These are phyloP conservation scores for Marasmius tenuissimus DNA, from an alignment of 1,284 basidiomycete genomes.

Conservation along the genomic window DNA sequence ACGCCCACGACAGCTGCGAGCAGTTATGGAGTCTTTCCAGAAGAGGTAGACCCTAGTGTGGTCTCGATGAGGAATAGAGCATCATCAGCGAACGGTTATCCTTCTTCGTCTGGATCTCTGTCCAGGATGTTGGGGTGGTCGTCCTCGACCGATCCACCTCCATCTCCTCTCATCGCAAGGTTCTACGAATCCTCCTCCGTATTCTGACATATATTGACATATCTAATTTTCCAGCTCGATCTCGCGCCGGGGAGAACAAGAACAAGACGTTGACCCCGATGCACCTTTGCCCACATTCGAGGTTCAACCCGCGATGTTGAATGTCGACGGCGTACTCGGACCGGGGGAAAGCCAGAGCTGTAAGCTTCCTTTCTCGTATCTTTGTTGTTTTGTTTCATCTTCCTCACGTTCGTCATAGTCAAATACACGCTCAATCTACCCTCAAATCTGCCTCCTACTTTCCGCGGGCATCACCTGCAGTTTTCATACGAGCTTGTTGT, in stretches of 20 bases:
- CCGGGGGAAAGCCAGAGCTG: conserved; percentile 84
- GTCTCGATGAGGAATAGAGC: conserved; percentile 2
- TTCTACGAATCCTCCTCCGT: not conserved
- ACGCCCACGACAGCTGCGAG: not conserved
- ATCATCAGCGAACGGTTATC: conserved; percentile 2
- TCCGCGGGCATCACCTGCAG: conserved; percentile 77
- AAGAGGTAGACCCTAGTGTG: not conserved
- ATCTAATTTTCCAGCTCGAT: not conserved
- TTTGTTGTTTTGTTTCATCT: not conserved
- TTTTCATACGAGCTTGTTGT: conserved; percentile 91
- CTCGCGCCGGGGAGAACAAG: conserved; percentile 8
- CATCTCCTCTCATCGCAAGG: not conserved
- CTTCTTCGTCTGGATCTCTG: conserved; percentile 9
- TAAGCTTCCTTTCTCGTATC: conserved; percentile 39
- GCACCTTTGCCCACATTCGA: conserved; percentile 77
- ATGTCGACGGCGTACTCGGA: conserved; percentile 73
- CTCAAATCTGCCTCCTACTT: conserved; percentile 84
- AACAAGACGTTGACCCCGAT: conserved; percentile 60
- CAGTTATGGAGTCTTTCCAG: not conserved
- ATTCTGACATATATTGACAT: not conserved
- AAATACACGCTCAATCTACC: conserved; percentile 79
- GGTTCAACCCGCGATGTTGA: conserved; percentile 81
- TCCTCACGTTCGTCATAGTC: conserved; percentile 46
- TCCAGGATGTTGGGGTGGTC: not conserved
- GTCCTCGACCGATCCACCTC: not conserved